A percentile compares a stretch with the other conserved stretches of the same genome.
Conservation (phyloP, 768 basidiomycete genomes). For the Sarcodon sp. region DNA sequence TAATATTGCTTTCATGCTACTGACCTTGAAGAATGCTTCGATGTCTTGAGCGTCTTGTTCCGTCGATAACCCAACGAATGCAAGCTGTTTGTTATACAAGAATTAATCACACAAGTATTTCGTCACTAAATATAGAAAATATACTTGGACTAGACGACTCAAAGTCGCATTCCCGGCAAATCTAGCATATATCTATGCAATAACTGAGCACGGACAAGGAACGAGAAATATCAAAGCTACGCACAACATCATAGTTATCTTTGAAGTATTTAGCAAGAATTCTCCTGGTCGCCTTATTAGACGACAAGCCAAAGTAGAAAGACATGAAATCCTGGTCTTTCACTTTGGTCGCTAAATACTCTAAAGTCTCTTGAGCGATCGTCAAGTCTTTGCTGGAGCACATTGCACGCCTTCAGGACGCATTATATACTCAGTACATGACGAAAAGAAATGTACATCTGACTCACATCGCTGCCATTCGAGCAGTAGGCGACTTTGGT, state of each 20-base stretch:
- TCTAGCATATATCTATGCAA: conserved; percentile 43
- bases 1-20: conserved; percentile 2
- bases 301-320: conserved; percentile 21
- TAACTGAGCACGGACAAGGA: background rate
- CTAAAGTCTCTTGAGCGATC: conserved; percentile 28
- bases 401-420: conserved; percentile 17
- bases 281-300: conserved; percentile 23
- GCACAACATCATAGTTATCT: conserved; percentile 25
- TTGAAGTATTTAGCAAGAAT: conserved; percentile 25
- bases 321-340: conserved; percentile 19
- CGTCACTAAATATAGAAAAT: background rate
- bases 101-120: background rate
- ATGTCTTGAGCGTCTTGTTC: conserved; percentile 51
- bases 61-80: conserved; percentile 41
- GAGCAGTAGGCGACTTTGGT: conserved; percentile 61
- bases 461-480: conserved; percentile 57
- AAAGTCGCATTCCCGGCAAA: conserved; percentile 62
- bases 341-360: conserved; percentile 19
- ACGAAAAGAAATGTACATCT: background rate
- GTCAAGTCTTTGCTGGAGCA: conserved; percentile 22
- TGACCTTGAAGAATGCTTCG: conserved; percentile 66
- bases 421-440: background rate
- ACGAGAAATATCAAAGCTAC: background rate
- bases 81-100: conserved; percentile 18
- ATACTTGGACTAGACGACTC: conserved; percentile 36